Evolutionary conservation across 73 alveolate species (phyloP), one percentile per base, ranked within the genome.

Genomic region (Paramecium octaurelia): DNA sequence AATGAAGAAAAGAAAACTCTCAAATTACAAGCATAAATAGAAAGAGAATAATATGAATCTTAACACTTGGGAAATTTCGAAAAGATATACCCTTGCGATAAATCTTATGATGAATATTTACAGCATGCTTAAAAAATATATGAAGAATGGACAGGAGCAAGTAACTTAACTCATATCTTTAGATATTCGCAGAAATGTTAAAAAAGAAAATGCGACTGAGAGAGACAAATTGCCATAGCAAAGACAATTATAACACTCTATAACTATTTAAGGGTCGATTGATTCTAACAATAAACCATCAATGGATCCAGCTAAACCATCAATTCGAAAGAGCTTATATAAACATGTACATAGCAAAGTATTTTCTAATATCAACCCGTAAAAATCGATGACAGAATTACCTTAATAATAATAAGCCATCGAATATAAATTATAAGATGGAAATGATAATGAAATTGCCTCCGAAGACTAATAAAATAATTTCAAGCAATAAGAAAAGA

Each of bases 71-170:
- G 92, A 46, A 93, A 71, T 10, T 92, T 70, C 36, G 85, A 75
- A 21, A 77, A 85, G 64, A 75, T 85, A 2, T 54, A 75, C 27
- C 95, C 95, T 46, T 50, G 73, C 12, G 75, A 76, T 29, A 85
- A 43, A 89, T 59, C 80, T 20, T 89, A 89, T 46, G 94, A 89
- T 23, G 88, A 89, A 31, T 89, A 31, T 54, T 40, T 89, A 42
- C 42, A 69, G 46, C 85, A 77, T 23, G 92, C 94, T 29, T 71
- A 89, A 44, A 70, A 77, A 46, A 71, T 89, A 29, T 83, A 89
- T 48, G 94, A 89, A 31, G 94, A 89, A 40, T 89, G 86, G 80
- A 89, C 94, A 24, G 94, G 94, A 71, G 88, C 94, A 80, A 80
- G 91, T 80, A 80, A n/a, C 38, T 6, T 43, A 31, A 6, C 3